These are phyloP conservation scores for Hericium erinaceus DNA, from an alignment of 768 basidiomycete genomes.

Conservation along the genomic window DNA sequence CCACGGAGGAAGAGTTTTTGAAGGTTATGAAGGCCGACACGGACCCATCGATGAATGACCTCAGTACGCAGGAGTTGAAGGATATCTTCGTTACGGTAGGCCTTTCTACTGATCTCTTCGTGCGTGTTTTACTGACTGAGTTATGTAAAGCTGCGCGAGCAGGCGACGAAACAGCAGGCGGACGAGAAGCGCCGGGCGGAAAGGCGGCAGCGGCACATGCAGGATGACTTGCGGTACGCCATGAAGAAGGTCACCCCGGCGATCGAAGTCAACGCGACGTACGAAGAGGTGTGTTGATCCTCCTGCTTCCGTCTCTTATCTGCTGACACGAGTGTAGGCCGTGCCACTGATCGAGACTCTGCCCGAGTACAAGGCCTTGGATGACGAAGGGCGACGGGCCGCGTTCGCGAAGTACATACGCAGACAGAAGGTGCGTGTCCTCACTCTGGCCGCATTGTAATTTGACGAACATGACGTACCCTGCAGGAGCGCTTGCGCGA, in stretches of 20 bases:
- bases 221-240: conserved; percentile 95
- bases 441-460: background rate
- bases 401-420: conserved; percentile 87
- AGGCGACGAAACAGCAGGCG: conserved; percentile 63
- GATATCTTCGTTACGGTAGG: conserved; percentile 58
- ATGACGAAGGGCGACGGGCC: conserved; percentile 71
- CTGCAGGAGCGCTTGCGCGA: conserved; percentile 69
- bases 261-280: conserved; percentile 63
- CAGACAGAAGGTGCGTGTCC: conserved; percentile 67
- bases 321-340: conserved; percentile 33
- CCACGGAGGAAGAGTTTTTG: conserved; percentile 55
- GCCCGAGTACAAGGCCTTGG: conserved; percentile 78
- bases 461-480: background rate
- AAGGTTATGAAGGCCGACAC: conserved; percentile 46
- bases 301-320: background rate
- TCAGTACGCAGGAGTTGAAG: conserved; percentile 44
- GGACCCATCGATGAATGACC: conserved; percentile 38
- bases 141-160: conserved; percentile 52
- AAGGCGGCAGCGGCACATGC: conserved; percentile 74
- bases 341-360: conserved; percentile 73
- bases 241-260: conserved; percentile 82
- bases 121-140: background rate
- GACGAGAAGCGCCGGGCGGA: conserved; percentile 86
- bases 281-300: conserved; percentile 61
- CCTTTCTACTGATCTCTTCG: background rate